phyloP scores from a whole-genome alignment of 805 yeast genomes.

The Sugiyamaella chiloensis region DNA sequence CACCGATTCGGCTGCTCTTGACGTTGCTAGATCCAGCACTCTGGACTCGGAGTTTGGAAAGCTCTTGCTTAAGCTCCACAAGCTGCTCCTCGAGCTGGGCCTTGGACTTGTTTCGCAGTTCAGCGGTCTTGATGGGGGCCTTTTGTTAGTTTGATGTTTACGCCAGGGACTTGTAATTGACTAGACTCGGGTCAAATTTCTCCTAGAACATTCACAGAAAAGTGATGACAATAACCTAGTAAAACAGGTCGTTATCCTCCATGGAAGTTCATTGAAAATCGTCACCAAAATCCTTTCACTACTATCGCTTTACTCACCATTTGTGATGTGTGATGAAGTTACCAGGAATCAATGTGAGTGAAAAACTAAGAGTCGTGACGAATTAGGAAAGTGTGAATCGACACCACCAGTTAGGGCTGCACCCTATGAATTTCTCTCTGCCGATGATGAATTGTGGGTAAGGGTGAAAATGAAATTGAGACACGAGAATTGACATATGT shows the following conservation, averaged over 20 bases:
- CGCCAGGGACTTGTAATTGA: not conserved
- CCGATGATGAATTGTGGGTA: too few relatives aligned
- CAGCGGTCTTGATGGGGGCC: conserved; percentile 71
- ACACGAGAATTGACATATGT: too few relatives aligned
- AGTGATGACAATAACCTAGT: too few relatives aligned
- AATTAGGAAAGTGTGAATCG: conserved; percentile 1
- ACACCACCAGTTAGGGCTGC: not conserved
- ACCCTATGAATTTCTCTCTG: too few relatives aligned
- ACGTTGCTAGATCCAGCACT: conserved; percentile 76
- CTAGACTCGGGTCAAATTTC: not conserved
- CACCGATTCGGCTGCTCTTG: conserved; percentile 85
- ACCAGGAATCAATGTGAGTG: not conserved
- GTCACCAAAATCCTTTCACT: not conserved
- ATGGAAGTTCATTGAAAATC: not conserved
- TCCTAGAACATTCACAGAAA: too few relatives aligned
- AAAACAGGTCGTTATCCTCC: too few relatives aligned
- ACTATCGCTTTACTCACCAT: not conserved
- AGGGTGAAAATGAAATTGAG: too few relatives aligned
- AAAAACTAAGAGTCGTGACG: conserved; percentile 3
- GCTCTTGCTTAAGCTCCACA: conserved; percentile 93
- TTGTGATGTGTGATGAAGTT: conserved; percentile 1
- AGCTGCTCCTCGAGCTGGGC: conserved; percentile 93
- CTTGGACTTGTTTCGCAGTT: conserved; percentile 95
- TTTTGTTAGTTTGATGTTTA: not conserved
- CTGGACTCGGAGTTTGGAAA: conserved; percentile 94